Conservation (phyloP, 345 rosid species). For the Garcia nutans region DNA sequence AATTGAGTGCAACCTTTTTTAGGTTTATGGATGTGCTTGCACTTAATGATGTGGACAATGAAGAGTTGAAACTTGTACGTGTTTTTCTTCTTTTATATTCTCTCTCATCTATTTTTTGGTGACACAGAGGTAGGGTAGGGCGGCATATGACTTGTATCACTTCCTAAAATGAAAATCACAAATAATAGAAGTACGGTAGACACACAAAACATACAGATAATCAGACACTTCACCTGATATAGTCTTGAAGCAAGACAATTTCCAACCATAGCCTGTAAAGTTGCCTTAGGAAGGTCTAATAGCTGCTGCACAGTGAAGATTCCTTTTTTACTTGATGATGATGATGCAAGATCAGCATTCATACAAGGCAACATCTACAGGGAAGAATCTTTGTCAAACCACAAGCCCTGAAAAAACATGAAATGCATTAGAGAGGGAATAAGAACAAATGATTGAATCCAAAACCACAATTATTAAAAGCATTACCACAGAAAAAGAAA, state of each 20-base stretch:
- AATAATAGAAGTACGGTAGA: neutral
- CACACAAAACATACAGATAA: neutral
- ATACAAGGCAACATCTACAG: conserved; percentile 93
- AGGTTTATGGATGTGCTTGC: no score
- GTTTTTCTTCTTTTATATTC: no score
- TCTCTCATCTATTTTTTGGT: no score
- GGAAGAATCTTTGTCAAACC: conserved; percentile 76
- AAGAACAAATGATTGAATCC: neutral
- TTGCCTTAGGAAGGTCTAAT: conserved; percentile 56
- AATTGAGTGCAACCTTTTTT: neutral
- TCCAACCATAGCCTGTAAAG: conserved; percentile 58
- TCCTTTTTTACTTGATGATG: conserved; percentile 48
- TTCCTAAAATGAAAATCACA: neutral
- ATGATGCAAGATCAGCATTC: conserved; percentile 60
- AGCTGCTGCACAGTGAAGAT: conserved; percentile 67
- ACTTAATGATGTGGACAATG: no score
- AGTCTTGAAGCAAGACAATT: conserved; percentile 50
- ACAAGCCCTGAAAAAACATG: conserved; percentile 56
- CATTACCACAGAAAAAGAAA: neutral
- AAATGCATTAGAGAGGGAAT: neutral
- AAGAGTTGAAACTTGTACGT: no score
- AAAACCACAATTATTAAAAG: neutral
- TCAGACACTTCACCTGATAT: conserved; percentile 52
- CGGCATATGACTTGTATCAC: no score
- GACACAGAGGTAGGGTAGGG: no score